Evolutionary conservation across 139 green algal genomes (phyloP).

Genomic region (Ulvella scutata): DNA sequence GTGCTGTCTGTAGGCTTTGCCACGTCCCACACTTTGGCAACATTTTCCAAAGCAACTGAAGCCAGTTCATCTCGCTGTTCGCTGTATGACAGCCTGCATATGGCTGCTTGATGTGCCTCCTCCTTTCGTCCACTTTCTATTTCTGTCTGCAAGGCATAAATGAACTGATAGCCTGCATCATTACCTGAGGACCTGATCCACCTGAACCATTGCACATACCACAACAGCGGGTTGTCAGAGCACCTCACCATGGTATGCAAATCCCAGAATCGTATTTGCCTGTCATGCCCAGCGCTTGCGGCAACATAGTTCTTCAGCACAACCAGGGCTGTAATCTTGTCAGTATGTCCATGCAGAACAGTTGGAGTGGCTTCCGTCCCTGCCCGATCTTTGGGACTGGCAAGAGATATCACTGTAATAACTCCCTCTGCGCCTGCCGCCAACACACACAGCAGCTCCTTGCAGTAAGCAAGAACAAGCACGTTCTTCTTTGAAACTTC

Average conservation of each 20-base stretch:
- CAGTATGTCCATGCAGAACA: not conserved
- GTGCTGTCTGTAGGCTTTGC: not conserved
- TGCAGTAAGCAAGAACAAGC: not conserved
- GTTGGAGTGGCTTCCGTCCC: not conserved
- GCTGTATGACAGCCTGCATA: not conserved
- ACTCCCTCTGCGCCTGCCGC: not conserved
- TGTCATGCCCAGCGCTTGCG: not conserved
- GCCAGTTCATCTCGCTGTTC: not conserved
- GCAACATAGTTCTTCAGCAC: not conserved
- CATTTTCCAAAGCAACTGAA: not conserved
- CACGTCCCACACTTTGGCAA: slow-evolving; percentile 2
- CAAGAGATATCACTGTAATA: not conserved
- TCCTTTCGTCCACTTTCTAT: not conserved
- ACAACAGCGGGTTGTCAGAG: too few relatives aligned
- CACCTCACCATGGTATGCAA: not conserved
- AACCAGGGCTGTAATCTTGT: not conserved
- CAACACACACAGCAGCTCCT: not conserved
- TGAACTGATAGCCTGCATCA: too few relatives aligned
- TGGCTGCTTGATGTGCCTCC: not conserved
- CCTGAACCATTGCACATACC: too few relatives aligned
- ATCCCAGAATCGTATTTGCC: not conserved
- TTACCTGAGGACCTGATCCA: too few relatives aligned
- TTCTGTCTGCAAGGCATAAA: too few relatives aligned
- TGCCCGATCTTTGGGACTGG: not conserved
- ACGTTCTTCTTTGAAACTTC: not conserved